phyloP scores from a whole-genome alignment of 164 flowering plant genomes.

The Sextonia rubra region DNA sequence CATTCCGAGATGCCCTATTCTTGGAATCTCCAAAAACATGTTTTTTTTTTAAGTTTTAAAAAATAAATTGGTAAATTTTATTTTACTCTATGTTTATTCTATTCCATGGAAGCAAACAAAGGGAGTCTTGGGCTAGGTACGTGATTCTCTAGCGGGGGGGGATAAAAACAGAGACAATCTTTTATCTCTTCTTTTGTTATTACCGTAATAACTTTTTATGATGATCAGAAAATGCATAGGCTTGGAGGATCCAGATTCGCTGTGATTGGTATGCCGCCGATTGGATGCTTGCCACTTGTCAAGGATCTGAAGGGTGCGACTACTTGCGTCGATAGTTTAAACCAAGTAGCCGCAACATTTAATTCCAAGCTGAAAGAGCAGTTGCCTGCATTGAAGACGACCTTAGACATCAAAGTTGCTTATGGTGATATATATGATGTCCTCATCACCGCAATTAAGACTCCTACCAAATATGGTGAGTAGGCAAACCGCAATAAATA shows the following conservation, averaged over 20 bases:
- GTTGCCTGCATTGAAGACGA: slow-evolving; percentile 12
- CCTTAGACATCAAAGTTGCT: slow-evolving; percentile 20
- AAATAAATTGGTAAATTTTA: too few species aligned
- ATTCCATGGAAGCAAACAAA: too few species aligned
- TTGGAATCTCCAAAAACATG: too few species aligned
- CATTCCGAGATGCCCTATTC: too few species aligned
- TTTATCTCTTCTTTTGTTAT: background rate
- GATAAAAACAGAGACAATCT: too few species aligned
- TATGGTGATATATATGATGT: slow-evolving; percentile 35
- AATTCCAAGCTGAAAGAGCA: slow-evolving; percentile 27
- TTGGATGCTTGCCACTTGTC: slow-evolving; percentile 57
- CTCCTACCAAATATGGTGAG: slow-evolving; percentile 47
- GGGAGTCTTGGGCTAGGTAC: too few species aligned
- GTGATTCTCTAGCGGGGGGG: too few species aligned
- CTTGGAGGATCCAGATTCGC: slow-evolving; percentile 39
- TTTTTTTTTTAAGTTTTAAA: too few species aligned
- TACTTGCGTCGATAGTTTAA: slow-evolving; percentile 29
- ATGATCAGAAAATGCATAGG: slow-evolving; percentile 24
- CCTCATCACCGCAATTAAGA: slow-evolving; percentile 27
- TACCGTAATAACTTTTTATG: background rate
- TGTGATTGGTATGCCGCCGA: slow-evolving; percentile 47
- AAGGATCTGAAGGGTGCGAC: slow-evolving; percentile 24
- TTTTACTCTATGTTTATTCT: too few species aligned
- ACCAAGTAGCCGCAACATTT: slow-evolving; percentile 31
- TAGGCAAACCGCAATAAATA: background rate